Conservation (phyloP, 2,329 filamentous ascomycete species). For the Cryphonectria parasitica region DNA sequence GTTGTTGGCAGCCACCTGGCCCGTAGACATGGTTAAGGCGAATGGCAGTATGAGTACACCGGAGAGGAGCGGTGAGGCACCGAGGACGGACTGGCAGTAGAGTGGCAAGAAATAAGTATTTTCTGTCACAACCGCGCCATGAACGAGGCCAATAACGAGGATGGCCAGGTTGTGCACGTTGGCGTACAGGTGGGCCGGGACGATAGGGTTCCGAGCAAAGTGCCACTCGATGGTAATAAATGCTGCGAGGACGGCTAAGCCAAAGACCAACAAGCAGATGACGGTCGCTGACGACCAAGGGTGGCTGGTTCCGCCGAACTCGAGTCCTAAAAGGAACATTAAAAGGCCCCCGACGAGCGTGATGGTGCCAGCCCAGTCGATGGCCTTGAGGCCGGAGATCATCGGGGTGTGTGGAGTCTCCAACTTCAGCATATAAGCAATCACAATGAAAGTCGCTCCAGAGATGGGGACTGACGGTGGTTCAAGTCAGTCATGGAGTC, state of each 20-base stretch:
- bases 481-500: background rate
- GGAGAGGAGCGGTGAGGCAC: constrained; percentile 72
- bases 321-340: constrained; percentile 84
- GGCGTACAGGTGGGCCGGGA: constrained; percentile 73
- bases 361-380: constrained; percentile 61
- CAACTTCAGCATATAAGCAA: constrained; percentile 67
- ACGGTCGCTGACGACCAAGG: constrained; percentile 78
- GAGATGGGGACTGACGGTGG: constrained; percentile 37
- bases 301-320: constrained; percentile 77
- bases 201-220: constrained; percentile 75
- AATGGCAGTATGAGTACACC: constrained; percentile 66
- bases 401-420: constrained; percentile 70
- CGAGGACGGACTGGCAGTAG: constrained; percentile 79
- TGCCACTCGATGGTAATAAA: constrained; percentile 77
- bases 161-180: constrained; percentile 72
- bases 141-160: constrained; percentile 65
- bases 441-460: constrained; percentile 50
- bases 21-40: constrained; percentile 49
- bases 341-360: constrained; percentile 76
- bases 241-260: constrained; percentile 61
- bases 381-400: constrained; percentile 63
- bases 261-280: constrained; percentile 78
- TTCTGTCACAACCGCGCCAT: background rate
- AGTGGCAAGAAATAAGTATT: constrained; percentile 79
- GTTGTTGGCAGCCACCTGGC: constrained; percentile 1